These are phyloP conservation scores for Saccharomycopsis capsularis DNA, from an alignment of 805 yeast genomes.

Conservation along the genomic window DNA sequence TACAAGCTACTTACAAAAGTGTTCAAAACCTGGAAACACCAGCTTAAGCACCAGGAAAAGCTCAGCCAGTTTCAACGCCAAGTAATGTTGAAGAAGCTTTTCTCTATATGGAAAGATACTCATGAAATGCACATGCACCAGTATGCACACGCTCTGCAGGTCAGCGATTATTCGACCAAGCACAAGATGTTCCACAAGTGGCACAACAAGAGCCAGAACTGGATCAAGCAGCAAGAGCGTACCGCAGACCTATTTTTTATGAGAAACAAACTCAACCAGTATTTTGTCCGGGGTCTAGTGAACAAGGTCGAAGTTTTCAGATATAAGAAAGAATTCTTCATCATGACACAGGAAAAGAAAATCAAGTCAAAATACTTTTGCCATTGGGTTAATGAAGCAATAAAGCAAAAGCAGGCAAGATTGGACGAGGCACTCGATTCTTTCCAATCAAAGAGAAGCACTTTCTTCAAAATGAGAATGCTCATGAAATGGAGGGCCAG, in stretches of 20 bases:
- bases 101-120: slow-evolving; percentile 9
- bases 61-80: not conserved
- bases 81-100: not conserved
- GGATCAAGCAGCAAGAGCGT: not conserved
- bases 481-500: slow-evolving; percentile 7
- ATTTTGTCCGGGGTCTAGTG: not conserved
- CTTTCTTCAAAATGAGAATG: not conserved
- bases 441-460: not conserved
- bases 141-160: not conserved
- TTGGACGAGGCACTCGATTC: slow-evolving; percentile 2
- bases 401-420: not conserved
- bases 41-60: not conserved
- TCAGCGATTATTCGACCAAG: not conserved
- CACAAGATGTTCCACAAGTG: slow-evolving; percentile 6
- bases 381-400: not conserved
- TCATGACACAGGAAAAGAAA: not conserved
- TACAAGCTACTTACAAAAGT: slow-evolving; percentile 2
- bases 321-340: not conserved
- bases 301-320: not conserved
- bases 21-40: slow-evolving; percentile 5
- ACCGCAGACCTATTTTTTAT: slow-evolving; percentile 9
- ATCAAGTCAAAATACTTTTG: not conserved
- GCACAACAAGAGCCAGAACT: slow-evolving; percentile 1
- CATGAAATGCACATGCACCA: not conserved
- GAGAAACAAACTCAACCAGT: not conserved